These are phyloP conservation scores for Geranomyces michiganensis DNA, from an alignment of 192 early-diverging fungal genomes.

Conservation along the genomic window DNA sequence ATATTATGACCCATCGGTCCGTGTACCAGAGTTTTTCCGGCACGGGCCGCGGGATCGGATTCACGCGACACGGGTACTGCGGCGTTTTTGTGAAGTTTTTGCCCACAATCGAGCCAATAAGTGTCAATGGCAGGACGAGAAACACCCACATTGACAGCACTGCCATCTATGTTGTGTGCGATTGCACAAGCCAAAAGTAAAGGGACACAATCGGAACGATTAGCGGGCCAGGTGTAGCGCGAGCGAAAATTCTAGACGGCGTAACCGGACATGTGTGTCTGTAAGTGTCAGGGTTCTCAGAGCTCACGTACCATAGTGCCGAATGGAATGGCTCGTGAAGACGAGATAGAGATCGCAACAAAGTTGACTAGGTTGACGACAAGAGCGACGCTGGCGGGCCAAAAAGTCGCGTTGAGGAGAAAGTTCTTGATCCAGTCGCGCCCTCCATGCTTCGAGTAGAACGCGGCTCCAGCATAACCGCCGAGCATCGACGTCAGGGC, in stretches of 20 bases:
- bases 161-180: slow-evolving; percentile 65
- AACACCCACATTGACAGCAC: slow-evolving; percentile 81
- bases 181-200: not conserved
- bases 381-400: slow-evolving; percentile 62
- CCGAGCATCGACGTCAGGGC: slow-evolving; percentile 69
- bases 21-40: slow-evolving; percentile 82
- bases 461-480: slow-evolving; percentile 70
- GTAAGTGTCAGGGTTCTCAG: too few relatives aligned
- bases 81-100: slow-evolving; percentile 62
- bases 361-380: slow-evolving; percentile 78
- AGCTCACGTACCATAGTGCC: slow-evolving; percentile 79
- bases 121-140: slow-evolving; percentile 80
- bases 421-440: slow-evolving; percentile 69
- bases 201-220: too few relatives aligned
- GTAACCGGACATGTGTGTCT: not conserved
- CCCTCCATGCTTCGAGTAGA: slow-evolving; percentile 59
- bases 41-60: slow-evolving; percentile 92
- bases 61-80: slow-evolving; percentile 80
- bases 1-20: slow-evolving; percentile 70
- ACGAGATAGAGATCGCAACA: slow-evolving; percentile 75
- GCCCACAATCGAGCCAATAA: slow-evolving; percentile 77
- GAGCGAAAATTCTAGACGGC: too few relatives aligned
- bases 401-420: slow-evolving; percentile 69
- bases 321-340: slow-evolving; percentile 88
- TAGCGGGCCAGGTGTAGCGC: not conserved